Base-by-base conservation (phyloP, 768 basidiomycete genomes). In the Lactarius indigo region DNA sequence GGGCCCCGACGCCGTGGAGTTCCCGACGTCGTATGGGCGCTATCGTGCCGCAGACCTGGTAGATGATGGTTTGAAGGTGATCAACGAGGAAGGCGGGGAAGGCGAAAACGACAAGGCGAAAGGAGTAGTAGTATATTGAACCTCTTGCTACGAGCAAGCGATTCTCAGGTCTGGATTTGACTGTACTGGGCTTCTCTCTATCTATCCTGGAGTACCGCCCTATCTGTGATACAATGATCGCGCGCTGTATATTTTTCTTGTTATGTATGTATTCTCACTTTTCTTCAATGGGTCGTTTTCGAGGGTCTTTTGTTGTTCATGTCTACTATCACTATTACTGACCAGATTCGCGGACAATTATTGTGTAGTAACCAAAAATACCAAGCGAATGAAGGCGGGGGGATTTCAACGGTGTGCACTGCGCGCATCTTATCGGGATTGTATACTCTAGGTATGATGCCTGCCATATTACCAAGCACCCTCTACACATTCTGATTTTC, bases 21-120 rank as follows among this genome's bases (percentile, higher is more conserved):
- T 63, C 62, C 62, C 62, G 13, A 63, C 54, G 33, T 52, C 47
- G 31, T 63, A 63, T 39, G 62, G 62, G 33, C 62, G 62, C 23
- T 63, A 63, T 52, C 47, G 54, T n/a, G 54, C 62, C 13, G 61
- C 54, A 47, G 61, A 62, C 50, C 31, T 54, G 33, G 26, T 41
- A 23, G 18, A 39, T 10, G 62, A 56, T 8, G 37, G 47, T 15
- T 39, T 63, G n/a, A 52, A 55, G 28, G 52, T 35, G 52, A 63
- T 63, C 13, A 28, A 54, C 5, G 62, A 63, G 23, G 62, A 52
- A 6, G 47, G 20, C 59, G 26, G 42, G 31, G 59, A 60, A 2
- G 8, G 44, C 10, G 59, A 17, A 13, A 55, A 18, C 30, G 28
- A 31, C 17, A 35, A 33, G 13, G 18, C 31, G 56, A 35, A 57